These are phyloP conservation scores for Drechslera avenae DNA, from an alignment of 2,329 filamentous ascomycete species.

Conservation along the genomic window DNA sequence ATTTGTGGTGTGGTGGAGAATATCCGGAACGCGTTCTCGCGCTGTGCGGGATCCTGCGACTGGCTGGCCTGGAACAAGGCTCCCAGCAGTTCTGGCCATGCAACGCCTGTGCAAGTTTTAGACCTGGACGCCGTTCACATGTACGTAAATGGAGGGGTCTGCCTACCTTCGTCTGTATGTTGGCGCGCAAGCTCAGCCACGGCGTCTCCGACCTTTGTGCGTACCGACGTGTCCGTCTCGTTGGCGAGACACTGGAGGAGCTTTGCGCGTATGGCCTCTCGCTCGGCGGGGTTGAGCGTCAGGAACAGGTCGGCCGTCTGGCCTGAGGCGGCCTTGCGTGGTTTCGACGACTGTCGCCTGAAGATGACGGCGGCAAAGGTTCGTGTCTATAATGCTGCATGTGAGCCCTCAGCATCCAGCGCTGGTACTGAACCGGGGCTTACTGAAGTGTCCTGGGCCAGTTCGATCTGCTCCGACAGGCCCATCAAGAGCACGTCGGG, in stretches of 20 bases:
- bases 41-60: conserved; percentile 78
- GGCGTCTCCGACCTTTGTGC: conserved; percentile 97
- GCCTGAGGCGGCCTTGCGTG: conserved; percentile 73
- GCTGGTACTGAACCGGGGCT: conserved; percentile 12
- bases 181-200: conserved; percentile 94
- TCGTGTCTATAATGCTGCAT: conserved; percentile 65
- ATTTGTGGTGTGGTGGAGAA: conserved; percentile 94
- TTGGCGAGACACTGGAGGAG: conserved; percentile 75
- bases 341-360: conserved; percentile 88
- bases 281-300: conserved; percentile 74
- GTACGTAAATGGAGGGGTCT: neutral
- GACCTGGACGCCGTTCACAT: neutral
- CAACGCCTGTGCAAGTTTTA: conserved; percentile 63
- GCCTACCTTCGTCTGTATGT: conserved; percentile 87
- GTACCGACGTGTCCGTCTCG: conserved; percentile 74
- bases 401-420: conserved; percentile 9
- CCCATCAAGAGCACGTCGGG: conserved; percentile 93
- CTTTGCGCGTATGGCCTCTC: conserved; percentile 79
- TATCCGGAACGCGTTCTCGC: conserved; percentile 92
- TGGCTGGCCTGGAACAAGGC: conserved; percentile 90
- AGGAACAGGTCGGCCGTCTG: conserved; percentile 82
- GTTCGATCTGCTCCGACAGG: conserved; percentile 86
- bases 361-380: conserved; percentile 94
- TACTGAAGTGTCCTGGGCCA: conserved; percentile 74
- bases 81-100: conserved; percentile 87